Evolutionary conservation across 352 stramenopile species (phyloP).

Genomic region (Pythium biforme): DNA sequence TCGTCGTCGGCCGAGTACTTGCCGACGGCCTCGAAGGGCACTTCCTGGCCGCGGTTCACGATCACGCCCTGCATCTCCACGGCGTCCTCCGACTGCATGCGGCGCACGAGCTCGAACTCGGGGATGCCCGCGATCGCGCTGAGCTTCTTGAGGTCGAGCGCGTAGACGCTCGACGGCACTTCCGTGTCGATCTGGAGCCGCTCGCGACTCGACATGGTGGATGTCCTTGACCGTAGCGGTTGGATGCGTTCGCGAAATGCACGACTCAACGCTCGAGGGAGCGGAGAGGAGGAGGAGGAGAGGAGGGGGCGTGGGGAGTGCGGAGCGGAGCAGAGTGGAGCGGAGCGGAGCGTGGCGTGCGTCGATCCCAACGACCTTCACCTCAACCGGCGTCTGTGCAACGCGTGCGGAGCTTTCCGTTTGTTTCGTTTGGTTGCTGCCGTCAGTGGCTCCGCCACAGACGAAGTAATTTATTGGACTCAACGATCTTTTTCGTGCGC

Average conservation of each 20-base stretch:
- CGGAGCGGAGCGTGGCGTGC: slow-evolving; percentile 4
- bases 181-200: slow-evolving; percentile 69
- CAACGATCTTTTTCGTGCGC: slow-evolving; percentile 7
- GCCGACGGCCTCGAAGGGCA: slow-evolving; percentile 76
- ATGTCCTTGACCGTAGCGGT: background rate
- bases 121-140: slow-evolving; percentile 62
- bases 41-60: slow-evolving; percentile 71
- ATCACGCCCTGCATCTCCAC: slow-evolving; percentile 84
- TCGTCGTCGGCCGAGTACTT: slow-evolving; percentile 30
- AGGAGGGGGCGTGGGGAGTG: background rate
- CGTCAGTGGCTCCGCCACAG: background rate
- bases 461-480: slow-evolving; percentile 15
- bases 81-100: slow-evolving; percentile 71
- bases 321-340: no score
- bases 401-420: background rate
- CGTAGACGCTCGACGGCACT: slow-evolving; percentile 78
- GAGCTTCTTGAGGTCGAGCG: slow-evolving; percentile 66
- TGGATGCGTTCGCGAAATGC: no score
- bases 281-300: slow-evolving; percentile 1
- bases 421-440: background rate
- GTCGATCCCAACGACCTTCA: slow-evolving; percentile 8
- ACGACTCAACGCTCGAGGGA: background rate
- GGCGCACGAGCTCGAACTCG: slow-evolving; percentile 61
- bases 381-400: slow-evolving; percentile 13
- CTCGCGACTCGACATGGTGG: slow-evolving; percentile 19